Evolutionary conservation across 148 eudicot genomes (phyloP), one percentile per base, ranked within the genome.

Genomic region (Chenopodium suecicum): DNA sequence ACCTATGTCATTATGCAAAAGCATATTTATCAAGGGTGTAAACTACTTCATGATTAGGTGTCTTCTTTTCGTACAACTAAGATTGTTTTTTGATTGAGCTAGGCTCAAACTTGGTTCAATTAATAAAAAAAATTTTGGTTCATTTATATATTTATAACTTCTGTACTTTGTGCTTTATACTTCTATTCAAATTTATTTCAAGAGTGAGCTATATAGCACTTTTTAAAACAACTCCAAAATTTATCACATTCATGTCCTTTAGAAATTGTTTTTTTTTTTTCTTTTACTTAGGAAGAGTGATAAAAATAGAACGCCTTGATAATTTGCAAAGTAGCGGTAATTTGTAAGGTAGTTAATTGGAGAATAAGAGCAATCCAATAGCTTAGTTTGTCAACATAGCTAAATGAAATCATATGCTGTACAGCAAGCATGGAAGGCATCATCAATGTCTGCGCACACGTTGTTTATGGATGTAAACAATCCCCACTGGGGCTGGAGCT

Each of bases 401-500:
- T 56, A 74, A 37, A 79, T 79, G 75, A 29, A 62, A 65, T 25
- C 54, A 64, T 83, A 81, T 86, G 74, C 66, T 76, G 17, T 76
- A 86, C 97, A 95, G 99, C 91, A 94, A 95, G 88, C 92, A 56
- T 90, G 97, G 98, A 95, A 92, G 88, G 89, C 90, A 63, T 85
- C 94, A 23, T 68, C 91, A 71, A 92, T 88, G 88, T 83, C 97
- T 9, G 77, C 88, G 2, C 85, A 84, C 81, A 80, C 92, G 78
- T 80, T 92, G 67, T 95, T 88, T 81, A 88, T 91, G 93, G 99
- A 93, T 83, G 92, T 90, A 2, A 94, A 88, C 78, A 93, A 88
- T 80, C 94, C 97, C 29, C 98, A 94, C 63, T 94, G 95, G 97
- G 99, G 98, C 20, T 95, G 99, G 99, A 91, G 99, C 85, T 95